Evolutionary conservation across 2,329 filamentous ascomycete species (phyloP), one percentile per base, ranked within the genome.

Genomic region (Penicillium brevicompactum): DNA sequence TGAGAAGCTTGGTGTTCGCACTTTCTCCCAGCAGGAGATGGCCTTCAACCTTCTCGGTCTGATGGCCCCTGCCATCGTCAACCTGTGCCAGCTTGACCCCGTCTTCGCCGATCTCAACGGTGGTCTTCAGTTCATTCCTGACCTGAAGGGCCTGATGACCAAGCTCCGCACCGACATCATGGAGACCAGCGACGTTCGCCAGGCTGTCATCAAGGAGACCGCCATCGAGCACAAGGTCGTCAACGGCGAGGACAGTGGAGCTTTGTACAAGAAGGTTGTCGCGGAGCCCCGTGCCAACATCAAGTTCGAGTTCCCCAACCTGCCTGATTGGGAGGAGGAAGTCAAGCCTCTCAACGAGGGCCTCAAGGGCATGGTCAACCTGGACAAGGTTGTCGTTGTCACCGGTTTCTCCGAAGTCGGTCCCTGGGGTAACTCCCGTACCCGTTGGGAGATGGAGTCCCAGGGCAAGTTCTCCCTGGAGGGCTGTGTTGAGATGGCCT

Each of bases 1-100:
- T 53, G 94, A 99, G 81, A 91, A 90, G 67, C 94, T 95, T 64
- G 94, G 94, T 68, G 94, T 97, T 24, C 92, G 94, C 67, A 99
- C 94, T 4, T 99, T 99, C 82, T 97, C 93, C 9, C 94, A 97
- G 78, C 92, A 96, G 74, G 94, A 99, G 77, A 99, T 99, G 94
- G 94, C 94, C 14, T 99, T 99, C 83, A 99, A 99, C 78, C 78
- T 99, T 63, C 85, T 99, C 43, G 93, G 94, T 65, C 85, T 99
- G 50, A 96, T 99, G 94, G 90, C 92, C 1, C 92, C 94, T 37
- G 84, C 88, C 27, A 90, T 99, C 67, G 92, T 96, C 65, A 92
- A 99, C 72, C 85, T 99, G 42, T 99, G 94, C 82, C 94, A 99
- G 79, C 82, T 85, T 43, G 91, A 97, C 78, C 95, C 94, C 10